Conservation (phyloP, 108 stramenopile species). For the Schizochytrium sp. region DNA sequence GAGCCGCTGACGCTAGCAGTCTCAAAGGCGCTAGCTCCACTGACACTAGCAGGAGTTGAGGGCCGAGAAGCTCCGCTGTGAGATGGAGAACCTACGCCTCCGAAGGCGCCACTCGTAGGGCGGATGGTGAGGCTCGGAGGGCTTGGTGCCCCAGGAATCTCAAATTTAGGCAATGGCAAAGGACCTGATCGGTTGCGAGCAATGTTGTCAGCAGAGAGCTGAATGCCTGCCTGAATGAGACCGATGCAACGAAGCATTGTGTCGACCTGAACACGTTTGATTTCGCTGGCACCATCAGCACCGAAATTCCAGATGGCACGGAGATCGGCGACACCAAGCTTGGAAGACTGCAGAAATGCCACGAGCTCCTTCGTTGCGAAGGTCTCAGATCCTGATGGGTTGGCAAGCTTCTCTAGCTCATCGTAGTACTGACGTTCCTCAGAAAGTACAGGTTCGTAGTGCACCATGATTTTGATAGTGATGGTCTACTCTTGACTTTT, state of each 20-base stretch:
- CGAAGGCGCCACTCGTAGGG: no score
- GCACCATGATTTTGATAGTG: not conserved
- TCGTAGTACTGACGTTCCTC: conserved; percentile 22
- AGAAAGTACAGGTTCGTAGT: conserved; percentile 13
- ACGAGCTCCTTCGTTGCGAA: conserved; percentile 11
- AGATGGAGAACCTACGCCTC: not conserved
- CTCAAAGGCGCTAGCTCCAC: conserved; percentile 28
- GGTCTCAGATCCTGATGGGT: not conserved
- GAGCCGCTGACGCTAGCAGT: conserved; percentile 14
- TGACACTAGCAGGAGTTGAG: conserved; percentile 14
- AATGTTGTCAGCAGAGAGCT: not conserved
- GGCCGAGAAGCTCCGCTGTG: not conserved
- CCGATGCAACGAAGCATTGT: conserved; percentile 30
- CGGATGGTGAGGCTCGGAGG: not conserved
- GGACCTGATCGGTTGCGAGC: not conserved
- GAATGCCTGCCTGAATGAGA: not conserved
- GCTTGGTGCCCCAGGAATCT: not conserved
- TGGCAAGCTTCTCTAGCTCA: not conserved
- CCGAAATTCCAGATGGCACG: not conserved
- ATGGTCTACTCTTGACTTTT: no score
- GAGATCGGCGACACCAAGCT: not conserved
- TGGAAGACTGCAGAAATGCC: not conserved
- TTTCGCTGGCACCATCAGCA: not conserved
- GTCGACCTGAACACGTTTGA: not conserved
- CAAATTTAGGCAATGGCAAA: conserved; percentile 9